These are phyloP conservation scores for Vitis labrusca DNA, from an alignment of 164 flowering plant species.

Conservation along the genomic window DNA sequence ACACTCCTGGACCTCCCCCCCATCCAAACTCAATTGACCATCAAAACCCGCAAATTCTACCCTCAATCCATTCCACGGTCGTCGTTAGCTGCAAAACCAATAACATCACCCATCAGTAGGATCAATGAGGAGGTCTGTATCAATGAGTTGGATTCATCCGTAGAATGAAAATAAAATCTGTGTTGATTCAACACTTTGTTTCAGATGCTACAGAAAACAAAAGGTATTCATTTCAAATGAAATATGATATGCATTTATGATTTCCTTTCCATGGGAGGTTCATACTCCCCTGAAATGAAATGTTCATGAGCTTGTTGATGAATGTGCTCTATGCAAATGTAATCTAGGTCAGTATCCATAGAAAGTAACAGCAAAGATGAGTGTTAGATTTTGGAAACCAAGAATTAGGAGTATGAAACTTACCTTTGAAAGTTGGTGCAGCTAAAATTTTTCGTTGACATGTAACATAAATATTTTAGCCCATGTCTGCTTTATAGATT, in stretches of 20 bases:
- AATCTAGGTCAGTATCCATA: too few relatives aligned
- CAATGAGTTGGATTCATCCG: not conserved
- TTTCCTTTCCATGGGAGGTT: too few relatives aligned
- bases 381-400: too few relatives aligned
- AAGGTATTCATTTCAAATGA: too few relatives aligned
- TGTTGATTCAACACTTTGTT: too few relatives aligned
- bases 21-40: not conserved
- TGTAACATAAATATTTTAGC: slow-evolving; percentile 22
- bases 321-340: too few relatives aligned
- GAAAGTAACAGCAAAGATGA: too few relatives aligned
- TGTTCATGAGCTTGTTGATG: too few relatives aligned
- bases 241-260: too few relatives aligned
- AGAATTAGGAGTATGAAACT: too few relatives aligned
- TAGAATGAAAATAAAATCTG: not conserved
- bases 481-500: slow-evolving; percentile 41
- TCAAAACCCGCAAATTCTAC: not conserved
- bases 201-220: too few relatives aligned
- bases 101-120: not conserved
- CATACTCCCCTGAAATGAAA: too few relatives aligned
- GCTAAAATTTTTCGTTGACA: slow-evolving; percentile 12
- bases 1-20: not conserved
- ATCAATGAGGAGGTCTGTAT: not conserved
- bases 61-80: not conserved
- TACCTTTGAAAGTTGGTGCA: slow-evolving; percentile 8
- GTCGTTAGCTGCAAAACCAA: not conserved